phyloP scores from a whole-genome alignment of 2,329 filamentous ascomycete genomes.

The Sarocladiaceae sp. region DNA sequence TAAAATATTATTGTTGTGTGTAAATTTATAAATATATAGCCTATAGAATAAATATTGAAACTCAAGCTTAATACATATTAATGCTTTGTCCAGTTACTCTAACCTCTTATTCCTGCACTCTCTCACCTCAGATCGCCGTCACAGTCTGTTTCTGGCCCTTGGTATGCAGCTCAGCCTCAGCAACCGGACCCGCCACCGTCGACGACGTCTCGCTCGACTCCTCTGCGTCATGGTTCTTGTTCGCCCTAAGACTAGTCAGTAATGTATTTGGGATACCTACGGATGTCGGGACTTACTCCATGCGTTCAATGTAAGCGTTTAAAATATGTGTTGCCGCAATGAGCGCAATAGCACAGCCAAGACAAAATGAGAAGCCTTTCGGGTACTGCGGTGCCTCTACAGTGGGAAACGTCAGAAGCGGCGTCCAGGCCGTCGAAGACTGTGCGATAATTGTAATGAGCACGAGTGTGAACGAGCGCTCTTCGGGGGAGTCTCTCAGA shows the following conservation, averaged over 20 bases:
- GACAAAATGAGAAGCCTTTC: conserved; percentile 35
- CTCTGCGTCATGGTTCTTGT: background rate
- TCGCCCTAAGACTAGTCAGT: background rate
- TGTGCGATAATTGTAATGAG: conserved; percentile 49
- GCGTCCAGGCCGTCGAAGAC: conserved; percentile 53
- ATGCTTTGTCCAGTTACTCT: no score
- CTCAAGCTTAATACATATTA: no score
- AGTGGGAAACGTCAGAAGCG: conserved; percentile 44
- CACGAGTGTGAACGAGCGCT: conserved; percentile 45
- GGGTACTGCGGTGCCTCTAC: conserved; percentile 37
- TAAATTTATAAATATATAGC: no score
- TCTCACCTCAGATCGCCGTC: background rate
- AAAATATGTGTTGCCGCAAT: background rate
- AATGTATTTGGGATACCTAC: no score
- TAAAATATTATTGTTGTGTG: no score
- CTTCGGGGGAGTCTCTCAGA: conserved; percentile 38
- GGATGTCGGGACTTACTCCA: no score
- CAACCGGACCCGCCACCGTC: background rate
- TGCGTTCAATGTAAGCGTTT: background rate
- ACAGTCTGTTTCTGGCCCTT: background rate
- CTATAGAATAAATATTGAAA: no score
- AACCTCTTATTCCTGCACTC: no score
- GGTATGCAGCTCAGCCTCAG: background rate
- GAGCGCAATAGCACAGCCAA: background rate
- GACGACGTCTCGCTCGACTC: background rate